Percentiles rank a stretch among this genome's conserved stretches.
Evolutionary conservation across 768 basidiomycete genomes (phyloP).

Genomic region (Chlorophyllum brunneum): DNA sequence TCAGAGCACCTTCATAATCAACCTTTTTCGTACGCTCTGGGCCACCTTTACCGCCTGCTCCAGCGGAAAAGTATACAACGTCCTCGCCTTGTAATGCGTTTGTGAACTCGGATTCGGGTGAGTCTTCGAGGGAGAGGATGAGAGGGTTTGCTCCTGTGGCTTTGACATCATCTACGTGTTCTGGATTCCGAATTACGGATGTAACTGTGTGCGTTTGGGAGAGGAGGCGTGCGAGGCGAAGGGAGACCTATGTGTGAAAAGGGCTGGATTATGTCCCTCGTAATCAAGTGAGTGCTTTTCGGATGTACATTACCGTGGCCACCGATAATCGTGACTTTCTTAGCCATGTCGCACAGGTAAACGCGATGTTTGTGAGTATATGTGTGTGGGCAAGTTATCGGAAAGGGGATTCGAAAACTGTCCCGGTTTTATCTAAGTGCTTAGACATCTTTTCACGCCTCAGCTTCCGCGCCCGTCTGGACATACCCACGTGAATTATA

Average conservation of each 20-base stretch:
- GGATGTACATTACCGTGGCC: conserved; percentile 36
- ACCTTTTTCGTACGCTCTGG: conserved; percentile 52
- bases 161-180: conserved; percentile 45
- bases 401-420: too few relatives aligned
- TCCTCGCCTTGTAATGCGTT: conserved; percentile 38
- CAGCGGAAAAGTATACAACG: conserved; percentile 45
- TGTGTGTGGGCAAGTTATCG: too few relatives aligned
- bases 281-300: background rate
- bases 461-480: too few relatives aligned
- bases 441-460: too few relatives aligned
- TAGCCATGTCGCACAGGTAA: conserved; percentile 12
- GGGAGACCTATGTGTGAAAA: background rate
- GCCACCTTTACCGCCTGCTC: conserved; percentile 57
- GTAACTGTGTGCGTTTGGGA: conserved; percentile 39
- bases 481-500: too few relatives aligned
- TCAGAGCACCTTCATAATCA: conserved; percentile 61
- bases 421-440: too few relatives aligned
- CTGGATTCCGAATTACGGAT: conserved; percentile 50
- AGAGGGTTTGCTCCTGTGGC: conserved; percentile 39
- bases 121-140: conserved; percentile 55
- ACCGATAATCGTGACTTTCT: conserved; percentile 48
- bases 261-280: too few relatives aligned
- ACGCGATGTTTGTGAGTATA: background rate
- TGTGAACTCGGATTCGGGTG: conserved; percentile 40
- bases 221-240: conserved; percentile 46